Evolutionary conservation across 345 rosid species (phyloP).

Genomic region (Syzygium grande): DNA sequence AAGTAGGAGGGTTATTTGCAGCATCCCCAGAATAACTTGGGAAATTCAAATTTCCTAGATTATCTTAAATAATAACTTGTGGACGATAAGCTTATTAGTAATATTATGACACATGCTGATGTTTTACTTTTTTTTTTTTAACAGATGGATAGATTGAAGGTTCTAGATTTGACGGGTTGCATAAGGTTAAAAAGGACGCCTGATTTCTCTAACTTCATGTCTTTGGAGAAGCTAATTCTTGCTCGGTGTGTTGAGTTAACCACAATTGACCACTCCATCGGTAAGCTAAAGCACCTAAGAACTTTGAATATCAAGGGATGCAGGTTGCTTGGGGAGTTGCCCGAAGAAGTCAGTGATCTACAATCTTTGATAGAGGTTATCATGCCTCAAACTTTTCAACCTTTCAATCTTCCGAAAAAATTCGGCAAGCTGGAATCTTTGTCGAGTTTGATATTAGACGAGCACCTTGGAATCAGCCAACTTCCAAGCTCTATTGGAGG

Average conservation of each 20-base stretch:
- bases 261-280: background rate
- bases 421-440: background rate
- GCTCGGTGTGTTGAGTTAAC: background rate
- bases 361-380: background rate
- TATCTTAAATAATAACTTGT: too few relatives aligned
- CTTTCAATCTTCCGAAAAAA: background rate
- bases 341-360: background rate
- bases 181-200: background rate
- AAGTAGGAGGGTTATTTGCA: too few relatives aligned
- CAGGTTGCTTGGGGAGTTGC: background rate
- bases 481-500: background rate
- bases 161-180: background rate
- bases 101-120: too few relatives aligned
- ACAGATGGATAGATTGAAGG: background rate
- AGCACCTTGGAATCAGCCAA: background rate
- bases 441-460: accelerated
- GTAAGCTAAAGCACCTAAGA: background rate
- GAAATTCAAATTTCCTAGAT: too few relatives aligned
- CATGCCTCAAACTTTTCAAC: background rate
- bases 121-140: too few relatives aligned
- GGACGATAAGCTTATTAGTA: too few relatives aligned
- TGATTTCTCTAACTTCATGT: background rate
- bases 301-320: background rate
- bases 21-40: too few relatives aligned
- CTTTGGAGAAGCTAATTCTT: background rate